Percentiles rank a stretch among this genome's conserved stretches.
phyloP scores from a whole-genome alignment of 2,329 filamentous ascomycete genomes.

The Pseudopithomyces maydicus region DNA sequence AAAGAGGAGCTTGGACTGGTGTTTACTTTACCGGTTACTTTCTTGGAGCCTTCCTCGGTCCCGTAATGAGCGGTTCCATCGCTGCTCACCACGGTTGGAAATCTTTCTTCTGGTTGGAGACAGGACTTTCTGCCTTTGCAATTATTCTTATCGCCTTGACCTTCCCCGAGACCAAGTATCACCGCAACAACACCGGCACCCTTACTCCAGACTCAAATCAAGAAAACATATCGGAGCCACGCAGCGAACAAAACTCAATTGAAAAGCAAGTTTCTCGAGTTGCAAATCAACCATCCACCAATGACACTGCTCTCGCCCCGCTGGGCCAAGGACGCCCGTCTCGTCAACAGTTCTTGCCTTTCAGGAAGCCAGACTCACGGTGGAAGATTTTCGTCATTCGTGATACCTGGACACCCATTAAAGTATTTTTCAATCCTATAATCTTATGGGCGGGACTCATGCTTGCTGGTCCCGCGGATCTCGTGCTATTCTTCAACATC shows the following conservation, averaged over 20 bases:
- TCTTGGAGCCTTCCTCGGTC: constrained; percentile 50
- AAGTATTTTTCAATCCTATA: constrained; percentile 53
- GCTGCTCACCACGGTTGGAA: constrained; percentile 50
- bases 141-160: constrained; percentile 47
- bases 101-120: constrained; percentile 54
- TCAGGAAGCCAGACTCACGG: constrained; percentile 43
- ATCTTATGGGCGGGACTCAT: constrained; percentile 44
- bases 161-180: constrained; percentile 52
- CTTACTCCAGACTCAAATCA: background rate
- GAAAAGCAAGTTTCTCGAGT: constrained; percentile 34
- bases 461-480: constrained; percentile 44
- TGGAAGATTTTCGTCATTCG: constrained; percentile 50
- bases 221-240: background rate
- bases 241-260: constrained; percentile 17
- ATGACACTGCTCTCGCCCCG: constrained; percentile 16
- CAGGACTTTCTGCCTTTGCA: constrained; percentile 46
- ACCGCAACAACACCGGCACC: constrained; percentile 25
- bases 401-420: constrained; percentile 47
- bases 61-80: constrained; percentile 51
- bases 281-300: background rate
- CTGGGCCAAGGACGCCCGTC: constrained; percentile 46
- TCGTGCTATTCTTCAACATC: constrained; percentile 57
- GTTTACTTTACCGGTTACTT: constrained; percentile 50
- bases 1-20: constrained; percentile 48
- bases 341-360: constrained; percentile 45